Conservation (phyloP, 129 eudicot genomes). For the Rutidosis leptorrhynchoides region DNA sequence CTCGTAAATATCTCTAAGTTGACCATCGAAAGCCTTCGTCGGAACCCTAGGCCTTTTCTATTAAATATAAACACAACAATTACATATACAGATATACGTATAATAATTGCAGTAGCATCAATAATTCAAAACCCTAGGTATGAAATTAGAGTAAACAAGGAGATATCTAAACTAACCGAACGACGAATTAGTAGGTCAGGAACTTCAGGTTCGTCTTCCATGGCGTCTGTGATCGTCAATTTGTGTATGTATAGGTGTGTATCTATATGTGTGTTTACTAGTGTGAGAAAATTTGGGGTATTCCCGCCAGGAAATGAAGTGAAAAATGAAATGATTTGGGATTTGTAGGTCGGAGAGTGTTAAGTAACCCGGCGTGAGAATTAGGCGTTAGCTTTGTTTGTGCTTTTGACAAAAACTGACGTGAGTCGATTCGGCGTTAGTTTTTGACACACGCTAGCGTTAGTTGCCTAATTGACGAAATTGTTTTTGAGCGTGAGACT, state of each 20-base stretch:
- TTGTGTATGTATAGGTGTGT: slow-evolving; percentile 12
- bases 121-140: slow-evolving; percentile 23
- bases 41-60: slow-evolving; percentile 75
- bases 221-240: slow-evolving; percentile 12
- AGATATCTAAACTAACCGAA: slow-evolving; percentile 42
- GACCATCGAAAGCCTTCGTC: slow-evolving; percentile 40
- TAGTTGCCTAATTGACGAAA: too few species aligned
- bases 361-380: too few species aligned
- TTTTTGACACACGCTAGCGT: too few species aligned
- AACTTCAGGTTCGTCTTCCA: slow-evolving; percentile 57
- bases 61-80: slow-evolving; percentile 19
- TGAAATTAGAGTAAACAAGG: neutral
- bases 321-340: neutral
- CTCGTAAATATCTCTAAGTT: slow-evolving; percentile 26
- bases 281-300: slow-evolving; percentile 26
- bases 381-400: too few species aligned
- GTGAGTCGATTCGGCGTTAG: too few species aligned
- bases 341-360: too few species aligned
- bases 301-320: slow-evolving; percentile 33
- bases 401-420: too few species aligned
- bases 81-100: neutral
- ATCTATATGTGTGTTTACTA: neutral
- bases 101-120: neutral
- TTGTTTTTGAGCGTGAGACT: too few species aligned
- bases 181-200: slow-evolving; percentile 57